Evolutionary conservation across 345 rosid species (phyloP).

Genomic region (Aquilaria malaccensis): DNA sequence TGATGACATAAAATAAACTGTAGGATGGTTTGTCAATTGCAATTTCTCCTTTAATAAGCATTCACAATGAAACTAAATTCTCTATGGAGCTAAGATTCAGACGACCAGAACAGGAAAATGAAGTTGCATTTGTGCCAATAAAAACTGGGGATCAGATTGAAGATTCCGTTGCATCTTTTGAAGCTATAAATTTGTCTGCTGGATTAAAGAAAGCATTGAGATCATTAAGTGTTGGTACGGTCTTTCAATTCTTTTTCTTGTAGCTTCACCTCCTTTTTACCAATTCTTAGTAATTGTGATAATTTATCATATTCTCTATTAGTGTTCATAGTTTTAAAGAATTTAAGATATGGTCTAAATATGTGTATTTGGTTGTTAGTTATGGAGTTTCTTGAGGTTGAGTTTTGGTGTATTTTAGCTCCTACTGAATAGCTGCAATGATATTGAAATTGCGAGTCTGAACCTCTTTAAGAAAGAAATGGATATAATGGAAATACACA

Average conservation of each 20-base stretch:
- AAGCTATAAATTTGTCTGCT: slow-evolving; percentile 68
- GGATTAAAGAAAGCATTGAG: slow-evolving; percentile 66
- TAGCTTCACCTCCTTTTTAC: not conserved
- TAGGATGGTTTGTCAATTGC: slow-evolving; percentile 81
- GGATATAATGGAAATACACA: too few relatives aligned
- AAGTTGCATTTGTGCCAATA: slow-evolving; percentile 47
- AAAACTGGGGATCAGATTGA: slow-evolving; percentile 74
- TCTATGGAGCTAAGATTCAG: slow-evolving; percentile 75
- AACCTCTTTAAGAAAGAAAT: too few relatives aligned
- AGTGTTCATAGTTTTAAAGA: not conserved
- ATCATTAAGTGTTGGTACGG: slow-evolving; percentile 76
- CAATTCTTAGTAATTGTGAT: not conserved
- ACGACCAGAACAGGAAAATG: slow-evolving; percentile 54
- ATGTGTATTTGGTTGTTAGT: not conserved
- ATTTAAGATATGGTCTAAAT: not conserved
- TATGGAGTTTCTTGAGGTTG: too few relatives aligned
- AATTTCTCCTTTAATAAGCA: slow-evolving; percentile 79
- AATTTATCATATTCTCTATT: not conserved
- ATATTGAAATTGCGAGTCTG: too few relatives aligned
- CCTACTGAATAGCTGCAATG: too few relatives aligned
- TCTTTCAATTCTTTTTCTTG: slow-evolving; percentile 10
- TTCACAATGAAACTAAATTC: slow-evolving; percentile 75
- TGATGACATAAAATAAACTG: slow-evolving; percentile 6
- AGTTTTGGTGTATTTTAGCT: too few relatives aligned
- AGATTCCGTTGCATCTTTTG: slow-evolving; percentile 75